Percentiles rank a stretch among this genome's conserved stretches.
These are phyloP conservation scores for Debaryomycetaceae sp. DNA, from an alignment of 1,139 yeast species.

Conservation along the genomic window DNA sequence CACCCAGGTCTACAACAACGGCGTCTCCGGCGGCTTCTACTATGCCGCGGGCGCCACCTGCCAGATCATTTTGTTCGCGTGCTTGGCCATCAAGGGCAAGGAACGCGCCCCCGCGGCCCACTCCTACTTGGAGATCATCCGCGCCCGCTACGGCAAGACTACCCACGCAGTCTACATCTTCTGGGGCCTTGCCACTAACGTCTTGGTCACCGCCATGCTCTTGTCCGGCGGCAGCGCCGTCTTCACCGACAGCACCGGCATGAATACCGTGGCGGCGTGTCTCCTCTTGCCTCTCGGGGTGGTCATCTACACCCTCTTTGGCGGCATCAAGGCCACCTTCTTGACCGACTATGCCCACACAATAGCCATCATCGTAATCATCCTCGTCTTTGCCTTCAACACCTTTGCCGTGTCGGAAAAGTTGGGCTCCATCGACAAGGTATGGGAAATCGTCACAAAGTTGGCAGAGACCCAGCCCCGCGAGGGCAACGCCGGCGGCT, in stretches of 20 bases:
- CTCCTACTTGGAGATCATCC: slow-evolving; percentile 62
- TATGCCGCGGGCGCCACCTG: slow-evolving; percentile 74
- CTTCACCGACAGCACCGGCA: slow-evolving; percentile 67
- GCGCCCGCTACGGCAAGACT: slow-evolving; percentile 54
- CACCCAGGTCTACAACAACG: slow-evolving; percentile 67
- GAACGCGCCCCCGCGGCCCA: slow-evolving; percentile 68
- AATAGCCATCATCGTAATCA: slow-evolving; percentile 47
- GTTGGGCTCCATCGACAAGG: slow-evolving; percentile 72
- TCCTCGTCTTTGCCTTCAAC: slow-evolving; percentile 51
- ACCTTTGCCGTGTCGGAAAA: slow-evolving; percentile 49
- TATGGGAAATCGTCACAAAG: slow-evolving; percentile 58
- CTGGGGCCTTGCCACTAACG: slow-evolving; percentile 79
- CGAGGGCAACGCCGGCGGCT: slow-evolving; percentile 65
- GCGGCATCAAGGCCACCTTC: slow-evolving; percentile 87
- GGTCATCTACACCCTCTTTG: slow-evolving; percentile 70
- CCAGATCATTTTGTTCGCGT: slow-evolving; percentile 62
- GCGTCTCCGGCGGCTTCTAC: slow-evolving; percentile 65
- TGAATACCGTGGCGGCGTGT: slow-evolving; percentile 73
- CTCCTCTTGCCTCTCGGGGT: slow-evolving; percentile 77
- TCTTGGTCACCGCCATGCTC: slow-evolving; percentile 80
- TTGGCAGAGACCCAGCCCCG: slow-evolving; percentile 52
- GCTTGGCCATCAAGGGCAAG: slow-evolving; percentile 65
- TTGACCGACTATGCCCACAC: slow-evolving; percentile 81
- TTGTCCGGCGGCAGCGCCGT: slow-evolving; percentile 82
- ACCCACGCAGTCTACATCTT: slow-evolving; percentile 63